These are phyloP conservation scores for Xylariales sp. DNA, from an alignment of 2,329 filamentous ascomycete genomes.

Conservation along the genomic window DNA sequence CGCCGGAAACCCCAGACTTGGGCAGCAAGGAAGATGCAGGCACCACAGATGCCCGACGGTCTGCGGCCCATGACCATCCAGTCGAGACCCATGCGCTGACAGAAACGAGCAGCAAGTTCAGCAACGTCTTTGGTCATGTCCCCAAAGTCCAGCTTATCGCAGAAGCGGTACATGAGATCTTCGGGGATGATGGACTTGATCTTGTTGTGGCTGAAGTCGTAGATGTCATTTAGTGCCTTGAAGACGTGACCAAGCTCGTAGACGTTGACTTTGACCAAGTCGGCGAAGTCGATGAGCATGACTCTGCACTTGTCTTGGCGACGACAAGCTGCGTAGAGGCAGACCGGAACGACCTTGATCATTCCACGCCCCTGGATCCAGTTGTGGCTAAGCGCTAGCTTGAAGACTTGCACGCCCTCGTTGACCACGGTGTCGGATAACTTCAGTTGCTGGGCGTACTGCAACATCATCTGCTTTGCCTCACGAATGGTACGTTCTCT, in stretches of 20 bases:
- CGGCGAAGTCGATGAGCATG: slow-evolving; percentile 94
- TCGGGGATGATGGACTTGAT: slow-evolving; percentile 74
- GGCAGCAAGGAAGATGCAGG: slow-evolving; percentile 88
- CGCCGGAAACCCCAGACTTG: slow-evolving; percentile 98
- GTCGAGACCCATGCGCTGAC: slow-evolving; percentile 90
- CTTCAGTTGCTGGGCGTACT: slow-evolving; percentile 56
- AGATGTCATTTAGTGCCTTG: slow-evolving; percentile 71
- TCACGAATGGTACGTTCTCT: slow-evolving; percentile 57
- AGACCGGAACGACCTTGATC: slow-evolving; percentile 82
- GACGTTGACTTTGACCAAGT: slow-evolving; percentile 78
- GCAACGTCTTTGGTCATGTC: slow-evolving; percentile 77
- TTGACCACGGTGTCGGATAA: slow-evolving; percentile 60
- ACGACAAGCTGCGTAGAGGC: slow-evolving; percentile 84
- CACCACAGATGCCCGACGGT: slow-evolving; percentile 89
- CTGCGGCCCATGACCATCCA: slow-evolving; percentile 96
- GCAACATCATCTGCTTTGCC: slow-evolving; percentile 54
- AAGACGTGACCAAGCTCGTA: slow-evolving; percentile 89
- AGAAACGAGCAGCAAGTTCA: slow-evolving; percentile 79
- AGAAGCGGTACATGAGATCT: slow-evolving; percentile 86
- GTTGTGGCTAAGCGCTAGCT: slow-evolving; percentile 67
- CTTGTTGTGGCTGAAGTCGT: slow-evolving; percentile 58
- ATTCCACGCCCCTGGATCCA: slow-evolving; percentile 84
- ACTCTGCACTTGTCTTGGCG: slow-evolving; percentile 73
- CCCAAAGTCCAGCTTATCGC: slow-evolving; percentile 86
- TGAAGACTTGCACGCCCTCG: slow-evolving; percentile 68